These are phyloP conservation scores for Apophysomyces elegans DNA, from an alignment of 371 early-diverging fungal genomes.

Conservation along the genomic window DNA sequence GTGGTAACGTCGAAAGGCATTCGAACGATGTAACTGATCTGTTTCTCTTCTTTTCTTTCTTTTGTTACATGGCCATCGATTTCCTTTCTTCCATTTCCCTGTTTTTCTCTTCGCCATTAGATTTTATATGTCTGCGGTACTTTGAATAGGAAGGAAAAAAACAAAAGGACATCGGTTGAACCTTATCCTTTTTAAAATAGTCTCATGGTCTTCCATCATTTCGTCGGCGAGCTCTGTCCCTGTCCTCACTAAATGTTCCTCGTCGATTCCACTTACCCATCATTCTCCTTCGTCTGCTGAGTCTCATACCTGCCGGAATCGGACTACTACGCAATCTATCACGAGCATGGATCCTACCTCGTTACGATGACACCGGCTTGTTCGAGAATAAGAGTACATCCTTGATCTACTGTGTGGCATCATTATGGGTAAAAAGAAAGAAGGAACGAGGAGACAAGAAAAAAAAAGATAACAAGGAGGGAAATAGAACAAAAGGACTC, in stretches of 20 bases:
- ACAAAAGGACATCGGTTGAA: neutral
- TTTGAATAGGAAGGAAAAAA: neutral
- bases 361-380: conserved; percentile 45
- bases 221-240: conserved; percentile 35
- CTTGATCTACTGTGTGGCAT: conserved; percentile 58
- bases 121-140: conserved; percentile 17
- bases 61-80: too few relatives aligned
- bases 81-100: neutral
- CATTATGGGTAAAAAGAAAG: conserved; percentile 58
- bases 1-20: too few relatives aligned
- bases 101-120: neutral
- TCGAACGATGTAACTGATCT: too few relatives aligned
- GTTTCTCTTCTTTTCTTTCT: too few relatives aligned
- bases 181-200: conserved; percentile 13
- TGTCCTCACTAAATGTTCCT: conserved; percentile 50
- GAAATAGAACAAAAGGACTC: too few relatives aligned
- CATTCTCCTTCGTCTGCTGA: conserved; percentile 39
- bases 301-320: conserved; percentile 56
- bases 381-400: conserved; percentile 61
- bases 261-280: conserved; percentile 45
- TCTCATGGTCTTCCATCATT: conserved; percentile 35
- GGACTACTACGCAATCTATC: conserved; percentile 49
- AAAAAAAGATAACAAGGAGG: neutral
- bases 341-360: conserved; percentile 39
- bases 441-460: neutral